Conservation (phyloP, 257 asterid species). For the Cynanchum wilfordii region DNA sequence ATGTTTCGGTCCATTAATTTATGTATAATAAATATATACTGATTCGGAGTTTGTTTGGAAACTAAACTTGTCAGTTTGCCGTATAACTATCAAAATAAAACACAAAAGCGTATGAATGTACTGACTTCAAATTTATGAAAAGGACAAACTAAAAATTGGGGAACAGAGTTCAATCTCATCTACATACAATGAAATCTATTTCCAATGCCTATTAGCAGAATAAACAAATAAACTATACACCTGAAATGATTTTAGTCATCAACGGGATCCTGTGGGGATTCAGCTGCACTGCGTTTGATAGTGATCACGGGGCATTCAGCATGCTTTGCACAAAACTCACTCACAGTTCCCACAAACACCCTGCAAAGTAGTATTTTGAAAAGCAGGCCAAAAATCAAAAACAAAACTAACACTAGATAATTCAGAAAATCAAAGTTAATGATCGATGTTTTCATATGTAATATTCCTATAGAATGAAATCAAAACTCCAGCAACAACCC, state of each 20-base stretch:
- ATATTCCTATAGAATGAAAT: neutral
- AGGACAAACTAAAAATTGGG: neutral
- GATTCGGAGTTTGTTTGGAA: no score
- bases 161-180: neutral
- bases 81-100: no score
- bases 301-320: slow-evolving; percentile 58
- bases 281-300: slow-evolving; percentile 49
- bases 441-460: neutral
- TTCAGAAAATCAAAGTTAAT: neutral
- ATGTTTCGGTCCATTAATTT: no score
- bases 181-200: neutral
- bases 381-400: neutral
- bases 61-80: no score
- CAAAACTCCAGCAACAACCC: neutral
- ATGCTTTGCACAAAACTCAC: slow-evolving; percentile 82
- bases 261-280: slow-evolving; percentile 55
- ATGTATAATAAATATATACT: no score
- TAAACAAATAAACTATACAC: neutral
- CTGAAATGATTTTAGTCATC: slow-evolving; percentile 28
- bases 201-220: neutral
- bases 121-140: no score
- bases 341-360: slow-evolving; percentile 90
- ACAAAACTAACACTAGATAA: neutral
- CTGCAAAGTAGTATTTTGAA: slow-evolving; percentile 29
- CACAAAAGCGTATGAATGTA: no score